Conservation (phyloP, 1,139 yeast species). For the Arxiozyma telluris region DNA sequence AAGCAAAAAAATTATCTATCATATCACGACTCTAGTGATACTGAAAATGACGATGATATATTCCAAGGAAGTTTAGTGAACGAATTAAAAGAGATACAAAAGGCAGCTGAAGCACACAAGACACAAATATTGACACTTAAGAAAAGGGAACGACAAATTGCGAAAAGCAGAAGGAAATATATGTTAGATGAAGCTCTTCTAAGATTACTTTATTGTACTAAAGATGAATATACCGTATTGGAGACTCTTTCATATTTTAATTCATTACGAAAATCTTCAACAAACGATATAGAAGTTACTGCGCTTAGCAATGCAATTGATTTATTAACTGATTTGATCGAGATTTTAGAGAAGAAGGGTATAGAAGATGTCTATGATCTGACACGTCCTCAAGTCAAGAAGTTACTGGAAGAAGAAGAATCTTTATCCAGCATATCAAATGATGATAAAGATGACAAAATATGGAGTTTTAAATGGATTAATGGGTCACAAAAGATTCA, state of each 20-base stretch:
- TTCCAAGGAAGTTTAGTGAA: slow-evolving; percentile 21
- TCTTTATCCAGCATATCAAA: slow-evolving; percentile 7
- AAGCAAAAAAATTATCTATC: slow-evolving; percentile 20
- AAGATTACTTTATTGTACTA: slow-evolving; percentile 15
- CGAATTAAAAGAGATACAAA: slow-evolving; percentile 10
- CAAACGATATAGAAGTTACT: not conserved
- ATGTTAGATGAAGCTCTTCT: slow-evolving; percentile 21
- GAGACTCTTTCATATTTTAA: slow-evolving; percentile 16
- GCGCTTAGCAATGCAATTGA: slow-evolving; percentile 15
- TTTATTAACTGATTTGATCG: slow-evolving; percentile 16
- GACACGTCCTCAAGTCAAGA: slow-evolving; percentile 9
- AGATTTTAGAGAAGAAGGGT: slow-evolving; percentile 22
- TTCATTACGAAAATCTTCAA: slow-evolving; percentile 11
- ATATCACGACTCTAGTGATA: not conserved
- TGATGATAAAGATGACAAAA: slow-evolving; percentile 15
- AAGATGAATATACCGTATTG: slow-evolving; percentile 11
- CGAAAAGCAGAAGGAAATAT: slow-evolving; percentile 8
- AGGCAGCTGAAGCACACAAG: slow-evolving; percentile 1
- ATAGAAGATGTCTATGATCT: slow-evolving; percentile 16
- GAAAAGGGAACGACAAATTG: slow-evolving; percentile 2
- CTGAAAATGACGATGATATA: slow-evolving; percentile 9
- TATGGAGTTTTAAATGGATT: slow-evolving; percentile 27
- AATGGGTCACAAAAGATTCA: slow-evolving; percentile 10
- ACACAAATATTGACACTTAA: not conserved
- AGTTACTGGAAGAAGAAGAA: slow-evolving; percentile 23